A percentile compares a stretch with the other conserved stretches of the same genome.
These are phyloP conservation scores for Ilex asprella DNA, from an alignment of 257 asterid species.

Conservation along the genomic window DNA sequence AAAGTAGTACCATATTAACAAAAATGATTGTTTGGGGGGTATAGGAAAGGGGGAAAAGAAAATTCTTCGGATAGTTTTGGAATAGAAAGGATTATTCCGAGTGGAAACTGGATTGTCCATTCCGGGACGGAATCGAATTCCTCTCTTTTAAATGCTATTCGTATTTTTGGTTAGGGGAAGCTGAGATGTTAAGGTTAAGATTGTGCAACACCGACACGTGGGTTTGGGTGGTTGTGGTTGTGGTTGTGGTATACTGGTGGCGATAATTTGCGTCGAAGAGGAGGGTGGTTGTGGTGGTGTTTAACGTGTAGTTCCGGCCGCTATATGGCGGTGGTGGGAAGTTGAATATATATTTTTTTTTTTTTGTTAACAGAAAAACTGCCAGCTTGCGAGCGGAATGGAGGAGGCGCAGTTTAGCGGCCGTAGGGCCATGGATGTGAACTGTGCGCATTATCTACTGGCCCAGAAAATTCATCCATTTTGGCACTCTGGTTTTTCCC, in stretches of 20 bases:
- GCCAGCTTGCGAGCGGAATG: constrained; percentile 9
- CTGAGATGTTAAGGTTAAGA: neutral
- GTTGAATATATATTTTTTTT: neutral
- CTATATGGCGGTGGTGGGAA: neutral
- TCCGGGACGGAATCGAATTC: constrained; percentile 1
- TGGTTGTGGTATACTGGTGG: neutral
- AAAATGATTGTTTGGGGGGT: neutral
- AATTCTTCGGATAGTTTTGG: too few relatives aligned
- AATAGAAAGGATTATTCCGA: neutral
- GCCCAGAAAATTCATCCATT: too few relatives aligned
- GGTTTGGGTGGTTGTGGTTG: too few relatives aligned
- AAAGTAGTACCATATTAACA: neutral
- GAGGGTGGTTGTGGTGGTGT: neutral
- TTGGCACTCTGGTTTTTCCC: too few relatives aligned
- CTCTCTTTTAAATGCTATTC: neutral
- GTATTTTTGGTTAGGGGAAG: neutral
- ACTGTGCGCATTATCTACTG: too few relatives aligned
- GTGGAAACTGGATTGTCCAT: neutral
- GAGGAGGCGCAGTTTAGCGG: constrained; percentile 6
- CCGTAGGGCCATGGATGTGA: neutral
- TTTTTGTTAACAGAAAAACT: constrained; percentile 23
- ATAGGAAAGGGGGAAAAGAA: neutral
- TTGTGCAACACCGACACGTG: neutral
- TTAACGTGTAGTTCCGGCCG: neutral
- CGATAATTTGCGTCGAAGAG: neutral